Conservation (phyloP, 106 monocot species). For the Platanthera zijinensis region DNA sequence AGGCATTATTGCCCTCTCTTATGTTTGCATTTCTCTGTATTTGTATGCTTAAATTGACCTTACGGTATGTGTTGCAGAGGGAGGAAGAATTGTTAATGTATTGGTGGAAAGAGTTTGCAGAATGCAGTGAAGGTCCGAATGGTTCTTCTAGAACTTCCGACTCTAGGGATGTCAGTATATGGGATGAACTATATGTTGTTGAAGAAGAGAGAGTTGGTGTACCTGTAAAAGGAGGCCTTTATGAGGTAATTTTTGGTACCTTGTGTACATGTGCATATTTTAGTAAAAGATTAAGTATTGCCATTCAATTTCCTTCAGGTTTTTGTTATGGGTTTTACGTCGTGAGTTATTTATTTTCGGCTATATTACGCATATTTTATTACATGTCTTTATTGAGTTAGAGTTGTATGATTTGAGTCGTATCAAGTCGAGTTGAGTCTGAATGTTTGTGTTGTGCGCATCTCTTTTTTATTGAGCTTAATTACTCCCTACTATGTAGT, state of each 20-base stretch:
- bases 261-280: not conserved
- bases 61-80: conserved; percentile 29
- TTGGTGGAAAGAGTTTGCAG: conserved; percentile 98
- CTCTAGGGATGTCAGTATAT: conserved; percentile 7
- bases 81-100: conserved; percentile 81
- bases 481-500: too few species aligned
- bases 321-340: not conserved
- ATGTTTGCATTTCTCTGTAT: not conserved
- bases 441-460: too few species aligned
- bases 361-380: too few species aligned
- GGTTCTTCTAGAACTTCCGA: conserved; percentile 18
- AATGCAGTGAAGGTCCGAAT: conserved; percentile 87
- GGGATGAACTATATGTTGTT: conserved; percentile 32
- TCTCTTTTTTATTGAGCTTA: too few species aligned
- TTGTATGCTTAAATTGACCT: not conserved
- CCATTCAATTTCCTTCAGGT: not conserved
- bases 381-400: too few species aligned
- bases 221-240: conserved; percentile 96
- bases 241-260: conserved; percentile 55
- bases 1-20: not conserved
- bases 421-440: too few species aligned
- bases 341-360: not conserved
- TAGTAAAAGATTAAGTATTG: not conserved
- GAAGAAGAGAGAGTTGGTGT: conserved; percentile 99
- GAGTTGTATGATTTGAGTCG: too few species aligned